Percentiles rank a stretch among this genome's conserved stretches.
Conservation (phyloP, 2,329 filamentous ascomycete species). For the Calycina marina region DNA sequence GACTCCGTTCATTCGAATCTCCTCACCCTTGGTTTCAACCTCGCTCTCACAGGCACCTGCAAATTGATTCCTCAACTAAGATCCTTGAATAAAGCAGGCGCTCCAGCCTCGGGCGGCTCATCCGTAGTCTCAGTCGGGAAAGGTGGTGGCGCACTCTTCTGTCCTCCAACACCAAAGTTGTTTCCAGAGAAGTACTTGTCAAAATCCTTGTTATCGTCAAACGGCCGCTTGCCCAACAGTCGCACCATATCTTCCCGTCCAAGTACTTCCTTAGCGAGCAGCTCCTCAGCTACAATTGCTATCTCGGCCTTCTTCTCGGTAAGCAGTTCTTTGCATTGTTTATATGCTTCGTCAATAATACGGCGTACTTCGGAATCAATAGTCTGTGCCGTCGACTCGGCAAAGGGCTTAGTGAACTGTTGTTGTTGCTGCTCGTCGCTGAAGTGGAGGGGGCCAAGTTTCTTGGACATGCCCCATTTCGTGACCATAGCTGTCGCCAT, state of each 20-base stretch:
- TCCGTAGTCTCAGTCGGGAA: slow-evolving; percentile 28
- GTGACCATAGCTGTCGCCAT: slow-evolving; percentile 98
- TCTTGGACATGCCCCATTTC: slow-evolving; percentile 96
- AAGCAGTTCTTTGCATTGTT: slow-evolving; percentile 74
- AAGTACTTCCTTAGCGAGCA: slow-evolving; percentile 82
- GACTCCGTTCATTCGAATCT: not conserved
- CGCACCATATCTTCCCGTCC: slow-evolving; percentile 85
- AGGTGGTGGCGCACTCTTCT: slow-evolving; percentile 43
- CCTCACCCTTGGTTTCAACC: not conserved
- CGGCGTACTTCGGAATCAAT: slow-evolving; percentile 86
- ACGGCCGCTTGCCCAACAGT: slow-evolving; percentile 71
- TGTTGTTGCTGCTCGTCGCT: slow-evolving; percentile 67
- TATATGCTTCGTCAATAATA: slow-evolving; percentile 86
- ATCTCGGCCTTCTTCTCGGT: slow-evolving; percentile 78
- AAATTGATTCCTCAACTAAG: too few relatives aligned
- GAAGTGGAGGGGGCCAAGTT: slow-evolving; percentile 86
- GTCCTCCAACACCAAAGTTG: slow-evolving; percentile 29
- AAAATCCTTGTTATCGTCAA: slow-evolving; percentile 73
- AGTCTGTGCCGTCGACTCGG: slow-evolving; percentile 78
- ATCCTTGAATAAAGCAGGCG: slow-evolving; percentile 3
- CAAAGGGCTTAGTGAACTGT: slow-evolving; percentile 85
- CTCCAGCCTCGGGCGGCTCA: slow-evolving; percentile 12
- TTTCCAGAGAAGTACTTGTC: slow-evolving; percentile 76
- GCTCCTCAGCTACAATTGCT: slow-evolving; percentile 80
- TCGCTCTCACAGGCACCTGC: too few relatives aligned